phyloP scores from a whole-genome alignment of 768 basidiomycete genomes.

The Lentinus brumalis region DNA sequence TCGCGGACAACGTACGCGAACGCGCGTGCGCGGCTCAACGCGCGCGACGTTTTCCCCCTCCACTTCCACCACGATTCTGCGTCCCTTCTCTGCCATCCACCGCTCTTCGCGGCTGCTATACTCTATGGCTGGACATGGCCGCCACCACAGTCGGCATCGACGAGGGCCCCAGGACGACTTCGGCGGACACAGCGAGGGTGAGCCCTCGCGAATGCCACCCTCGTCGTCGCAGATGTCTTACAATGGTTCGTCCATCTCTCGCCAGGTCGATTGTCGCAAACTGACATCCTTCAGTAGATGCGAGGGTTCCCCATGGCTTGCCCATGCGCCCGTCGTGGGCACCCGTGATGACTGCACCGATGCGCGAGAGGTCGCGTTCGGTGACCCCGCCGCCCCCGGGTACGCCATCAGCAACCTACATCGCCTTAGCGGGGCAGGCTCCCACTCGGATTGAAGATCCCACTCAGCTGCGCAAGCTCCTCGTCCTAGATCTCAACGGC shows the following conservation, averaged over 20 bases:
- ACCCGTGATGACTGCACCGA: neutral
- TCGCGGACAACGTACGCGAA: slow-evolving; percentile 9
- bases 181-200: slow-evolving; percentile 9
- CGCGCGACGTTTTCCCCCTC: neutral
- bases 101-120: too few relatives aligned
- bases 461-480: slow-evolving; percentile 52
- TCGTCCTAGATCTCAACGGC: slow-evolving; percentile 78
- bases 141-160: neutral
- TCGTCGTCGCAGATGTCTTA: slow-evolving; percentile 1
- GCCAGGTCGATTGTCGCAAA: neutral
- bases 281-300: slow-evolving; percentile 6
- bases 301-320: too few relatives aligned
- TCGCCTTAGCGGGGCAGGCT: slow-evolving; percentile 33
- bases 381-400: slow-evolving; percentile 14
- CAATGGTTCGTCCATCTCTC: slow-evolving; percentile 8
- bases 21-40: neutral
- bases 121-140: neutral
- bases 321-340: neutral
- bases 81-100: too few relatives aligned
- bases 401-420: slow-evolving; percentile 39
- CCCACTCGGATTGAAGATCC: slow-evolving; percentile 33
- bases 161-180: neutral
- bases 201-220: slow-evolving; percentile 9
- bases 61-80: too few relatives aligned
- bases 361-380: neutral